These are phyloP conservation scores for Lepidium didymum DNA, from an alignment of 345 rosid species.

Conservation along the genomic window DNA sequence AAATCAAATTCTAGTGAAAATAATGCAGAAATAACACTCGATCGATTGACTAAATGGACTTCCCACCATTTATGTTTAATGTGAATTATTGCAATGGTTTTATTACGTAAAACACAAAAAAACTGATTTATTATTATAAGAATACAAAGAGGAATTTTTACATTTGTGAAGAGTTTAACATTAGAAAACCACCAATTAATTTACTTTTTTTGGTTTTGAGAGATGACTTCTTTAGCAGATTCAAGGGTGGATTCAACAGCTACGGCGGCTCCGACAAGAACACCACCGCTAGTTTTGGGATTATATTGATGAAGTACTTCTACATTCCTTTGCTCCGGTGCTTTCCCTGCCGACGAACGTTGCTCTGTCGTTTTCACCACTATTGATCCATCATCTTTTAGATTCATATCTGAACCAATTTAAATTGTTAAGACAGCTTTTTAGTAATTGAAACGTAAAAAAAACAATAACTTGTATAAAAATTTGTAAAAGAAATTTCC, in stretches of 20 bases:
- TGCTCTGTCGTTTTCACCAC: conserved; percentile 39
- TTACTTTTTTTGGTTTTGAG: not conserved
- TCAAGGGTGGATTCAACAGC: conserved; percentile 46
- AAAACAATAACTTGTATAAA: not conserved
- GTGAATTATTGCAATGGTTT: not conserved
- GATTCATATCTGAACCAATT: not conserved
- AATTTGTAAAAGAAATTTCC: not conserved
- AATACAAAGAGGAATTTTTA: not conserved
- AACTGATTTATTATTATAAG: not conserved
- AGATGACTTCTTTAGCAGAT: conserved; percentile 51
- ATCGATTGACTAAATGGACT: no score
- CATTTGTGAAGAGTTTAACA: not conserved
- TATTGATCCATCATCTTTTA: conserved; percentile 30
- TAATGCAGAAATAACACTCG: no score
- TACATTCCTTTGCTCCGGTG: conserved; percentile 37
- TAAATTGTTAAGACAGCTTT: not conserved
- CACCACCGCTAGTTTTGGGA: conserved; percentile 50
- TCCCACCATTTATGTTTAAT: not conserved
- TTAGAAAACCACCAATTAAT: not conserved
- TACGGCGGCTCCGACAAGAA: conserved; percentile 55
- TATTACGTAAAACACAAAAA: not conserved
- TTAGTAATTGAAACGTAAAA: not conserved
- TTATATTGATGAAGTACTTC: conserved; percentile 41
- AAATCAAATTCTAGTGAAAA: no score
- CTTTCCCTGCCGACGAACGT: conserved; percentile 47